phyloP scores from a whole-genome alignment of 805 yeast species.

The Schizosaccharomyces cryophilus region DNA sequence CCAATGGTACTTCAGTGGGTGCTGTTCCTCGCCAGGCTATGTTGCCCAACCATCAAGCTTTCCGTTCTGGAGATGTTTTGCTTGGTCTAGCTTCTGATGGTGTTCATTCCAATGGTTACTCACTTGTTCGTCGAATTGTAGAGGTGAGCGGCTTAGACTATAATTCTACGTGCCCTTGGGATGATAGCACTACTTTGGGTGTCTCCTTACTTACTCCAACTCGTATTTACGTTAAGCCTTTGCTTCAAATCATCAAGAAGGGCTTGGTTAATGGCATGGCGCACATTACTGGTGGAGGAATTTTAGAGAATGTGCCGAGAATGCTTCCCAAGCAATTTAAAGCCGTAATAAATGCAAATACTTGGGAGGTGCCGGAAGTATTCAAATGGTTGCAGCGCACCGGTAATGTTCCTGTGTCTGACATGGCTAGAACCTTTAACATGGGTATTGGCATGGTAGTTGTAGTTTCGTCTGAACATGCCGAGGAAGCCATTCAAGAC shows the following conservation, averaged over 20 bases:
- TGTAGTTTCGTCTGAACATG: slow-evolving; percentile 50
- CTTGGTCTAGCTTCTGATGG: slow-evolving; percentile 82
- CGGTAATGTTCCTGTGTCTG: slow-evolving; percentile 70
- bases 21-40: slow-evolving; percentile 60
- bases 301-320: slow-evolving; percentile 87
- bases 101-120: slow-evolving; percentile 88
- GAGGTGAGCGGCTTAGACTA: slow-evolving; percentile 51
- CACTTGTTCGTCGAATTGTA: slow-evolving; percentile 76
- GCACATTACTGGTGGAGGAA: slow-evolving; percentile 96
- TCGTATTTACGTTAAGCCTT: slow-evolving; percentile 76
- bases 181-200: slow-evolving; percentile 42
- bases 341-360: slow-evolving; percentile 53
- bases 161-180: slow-evolving; percentile 71
- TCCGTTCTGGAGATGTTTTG: slow-evolving; percentile 59
- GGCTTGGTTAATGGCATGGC: slow-evolving; percentile 66
- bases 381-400: slow-evolving; percentile 85
- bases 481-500: slow-evolving; percentile 25
- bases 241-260: slow-evolving; percentile 47
- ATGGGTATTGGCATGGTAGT: slow-evolving; percentile 94
- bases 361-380: slow-evolving; percentile 70
- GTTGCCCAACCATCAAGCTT: slow-evolving; percentile 42
- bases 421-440: slow-evolving; percentile 74
- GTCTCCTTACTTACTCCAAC: slow-evolving; percentile 76
- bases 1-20: slow-evolving; percentile 96
- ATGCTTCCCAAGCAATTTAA: slow-evolving; percentile 60